Conservation (phyloP, 2,329 filamentous ascomycete species). For the Microcera coccophila region DNA sequence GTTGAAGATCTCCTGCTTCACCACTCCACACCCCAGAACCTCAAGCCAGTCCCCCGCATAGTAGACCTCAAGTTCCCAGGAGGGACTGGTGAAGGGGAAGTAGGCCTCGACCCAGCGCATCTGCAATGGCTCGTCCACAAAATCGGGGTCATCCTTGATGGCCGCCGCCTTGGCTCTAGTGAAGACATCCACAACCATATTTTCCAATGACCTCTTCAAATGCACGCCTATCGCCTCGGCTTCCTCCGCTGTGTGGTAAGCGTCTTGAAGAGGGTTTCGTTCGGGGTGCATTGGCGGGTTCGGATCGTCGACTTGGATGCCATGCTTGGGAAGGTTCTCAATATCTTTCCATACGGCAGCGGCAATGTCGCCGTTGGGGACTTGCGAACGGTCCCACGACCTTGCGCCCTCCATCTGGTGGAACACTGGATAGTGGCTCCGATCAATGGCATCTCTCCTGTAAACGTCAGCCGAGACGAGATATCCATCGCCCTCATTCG, state of each 20-base stretch:
- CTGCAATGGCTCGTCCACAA: conserved; percentile 66
- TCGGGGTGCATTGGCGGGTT: conserved; percentile 73
- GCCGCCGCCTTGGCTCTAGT: conserved; percentile 68
- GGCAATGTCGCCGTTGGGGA: conserved; percentile 55
- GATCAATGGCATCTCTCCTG: conserved; percentile 88
- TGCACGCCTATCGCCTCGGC: conserved; percentile 79
- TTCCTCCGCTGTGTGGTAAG: conserved; percentile 69
- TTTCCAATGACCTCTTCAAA: conserved; percentile 82
- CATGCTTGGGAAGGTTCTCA: conserved; percentile 66
- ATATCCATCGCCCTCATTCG: conserved; percentile 71
- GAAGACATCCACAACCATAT: conserved; percentile 88
- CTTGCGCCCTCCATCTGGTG: conserved; percentile 97
- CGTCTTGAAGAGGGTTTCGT: conserved; percentile 78
- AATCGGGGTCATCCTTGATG: conserved; percentile 46
- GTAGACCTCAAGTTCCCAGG: conserved; percentile 93
- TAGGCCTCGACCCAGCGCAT: conserved; percentile 96
- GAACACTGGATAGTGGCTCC: conserved; percentile 93
- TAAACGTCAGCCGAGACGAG: conserved; percentile 95
- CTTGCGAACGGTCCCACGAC: conserved; percentile 73
- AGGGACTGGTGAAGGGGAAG: conserved; percentile 94
- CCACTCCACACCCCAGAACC: conserved; percentile 86
- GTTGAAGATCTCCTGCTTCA: conserved; percentile 75
- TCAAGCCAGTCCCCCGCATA: conserved; percentile 96
- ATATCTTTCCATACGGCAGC: conserved; percentile 67
- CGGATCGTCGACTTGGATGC: conserved; percentile 75